Evolutionary conservation across 495 filamentous ascomycete species (phyloP), one percentile per base, ranked within the genome.

Genomic region (Daldinia caldariorum): DNA sequence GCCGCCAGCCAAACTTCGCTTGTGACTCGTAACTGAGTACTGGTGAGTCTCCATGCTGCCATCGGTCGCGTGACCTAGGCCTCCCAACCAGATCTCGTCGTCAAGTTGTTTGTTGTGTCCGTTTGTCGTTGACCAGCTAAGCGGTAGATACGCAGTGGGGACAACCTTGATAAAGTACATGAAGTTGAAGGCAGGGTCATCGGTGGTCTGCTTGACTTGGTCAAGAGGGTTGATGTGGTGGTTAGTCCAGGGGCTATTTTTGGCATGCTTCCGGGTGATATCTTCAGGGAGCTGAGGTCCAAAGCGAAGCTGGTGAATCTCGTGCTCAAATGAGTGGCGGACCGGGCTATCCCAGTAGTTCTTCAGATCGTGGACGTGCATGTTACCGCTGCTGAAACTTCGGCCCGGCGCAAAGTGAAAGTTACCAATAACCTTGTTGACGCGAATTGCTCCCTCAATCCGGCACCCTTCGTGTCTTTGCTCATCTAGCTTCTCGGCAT

Each of bases 161-260:
- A 99, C 95, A 50, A 99, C 94, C 81, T 99, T 99, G 78, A 99
- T 85, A 77, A 98, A 99, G 83, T 99, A 99, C 94, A 97, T 97
- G 77, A 89, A 99, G 79, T 97, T 99, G 84, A 85, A 97, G 41
- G 89, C 90, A 56, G 91, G 87, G 70, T 97, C 93, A 22, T 88
- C 80, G 9, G 94, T 94, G 49, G 81, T 76, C 83, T 97, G 94
- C 70, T 84, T 79, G 8, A 91, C 92, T 54, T 83, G 84, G 71
- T 99, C 96, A n/a, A 99, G 86, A 1, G 95, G 95, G 78, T 98
- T 97, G 32, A 90, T 77, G 79, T 97, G 92, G 79, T 97, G 92
- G 76, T 93, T 94, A 13, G 91, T 92, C 93, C 92, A 97, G 20
- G 89, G 87, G 64, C 83, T 68, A 26, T 79, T 75, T 69, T 82